phyloP scores from a whole-genome alignment of 2,329 filamentous ascomycete species.

The Penicillium sumatraense region DNA sequence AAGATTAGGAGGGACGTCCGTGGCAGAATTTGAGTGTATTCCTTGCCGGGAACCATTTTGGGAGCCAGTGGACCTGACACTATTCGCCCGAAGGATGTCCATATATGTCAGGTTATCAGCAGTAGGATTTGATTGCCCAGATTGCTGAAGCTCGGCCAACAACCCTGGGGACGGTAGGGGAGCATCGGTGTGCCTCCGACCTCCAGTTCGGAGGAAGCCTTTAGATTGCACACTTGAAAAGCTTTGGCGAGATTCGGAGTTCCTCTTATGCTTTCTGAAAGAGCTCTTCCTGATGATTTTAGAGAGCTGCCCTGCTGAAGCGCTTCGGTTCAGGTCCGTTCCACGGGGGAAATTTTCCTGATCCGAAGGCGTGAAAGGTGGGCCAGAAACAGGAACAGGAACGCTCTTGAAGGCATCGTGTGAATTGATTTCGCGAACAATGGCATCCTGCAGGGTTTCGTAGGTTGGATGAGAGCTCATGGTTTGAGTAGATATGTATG shows the following conservation, averaged over 20 bases:
- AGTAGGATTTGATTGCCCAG: conserved; percentile 5
- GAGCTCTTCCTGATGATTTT: conserved; percentile 38
- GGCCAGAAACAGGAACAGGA: conserved; percentile 35
- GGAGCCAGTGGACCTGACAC: conserved; percentile 18
- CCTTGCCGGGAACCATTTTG: conserved; percentile 11
- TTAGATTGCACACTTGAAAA: conserved; percentile 33
- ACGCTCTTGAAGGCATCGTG: conserved; percentile 47
- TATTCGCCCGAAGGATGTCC: conserved; percentile 30
- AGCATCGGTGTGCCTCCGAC: conserved; percentile 47
- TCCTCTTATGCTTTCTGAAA: conserved; percentile 32
- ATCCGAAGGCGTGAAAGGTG: conserved; percentile 39
- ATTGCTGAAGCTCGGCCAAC: conserved; percentile 26
- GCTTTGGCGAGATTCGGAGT: conserved; percentile 33
- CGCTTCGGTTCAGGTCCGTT: conserved; percentile 27
- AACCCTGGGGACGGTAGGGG: conserved; percentile 39
- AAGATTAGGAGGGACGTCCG: conserved; percentile 11
- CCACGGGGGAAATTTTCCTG: conserved; percentile 27
- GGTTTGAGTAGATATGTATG: conserved; percentile 36
- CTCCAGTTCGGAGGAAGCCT: conserved; percentile 25
- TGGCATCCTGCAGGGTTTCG: conserved; percentile 48
- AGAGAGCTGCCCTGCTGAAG: conserved; percentile 34
- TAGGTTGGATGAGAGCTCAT: conserved; percentile 41
- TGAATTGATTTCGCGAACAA: conserved; percentile 50
- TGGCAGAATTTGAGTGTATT: conserved; percentile 16
- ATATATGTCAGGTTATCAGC: conserved; percentile 34